Percentiles rank a stretch among this genome's conserved stretches.
Conservation (phyloP, 2,329 filamentous ascomycete genomes). For the Stachybotrys chlorohalonatus region DNA sequence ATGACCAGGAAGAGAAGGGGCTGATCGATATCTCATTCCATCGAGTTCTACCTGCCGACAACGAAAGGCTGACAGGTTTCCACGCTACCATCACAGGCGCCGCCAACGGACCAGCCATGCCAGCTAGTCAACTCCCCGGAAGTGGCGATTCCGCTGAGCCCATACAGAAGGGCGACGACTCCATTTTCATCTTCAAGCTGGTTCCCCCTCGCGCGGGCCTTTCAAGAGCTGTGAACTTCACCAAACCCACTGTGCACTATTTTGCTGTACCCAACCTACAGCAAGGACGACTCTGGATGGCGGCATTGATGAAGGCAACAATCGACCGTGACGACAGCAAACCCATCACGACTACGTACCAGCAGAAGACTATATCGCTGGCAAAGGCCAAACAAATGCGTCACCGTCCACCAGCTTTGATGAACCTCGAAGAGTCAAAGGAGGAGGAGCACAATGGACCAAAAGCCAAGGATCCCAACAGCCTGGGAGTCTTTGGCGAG, state of each 20-base stretch:
- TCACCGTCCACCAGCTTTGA: conserved; percentile 80
- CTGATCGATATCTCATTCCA: conserved; percentile 97
- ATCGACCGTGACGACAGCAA: conserved; percentile 83
- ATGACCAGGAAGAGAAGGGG: conserved; percentile 86
- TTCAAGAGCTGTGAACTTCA: conserved; percentile 90
- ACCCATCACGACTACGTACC: conserved; percentile 82
- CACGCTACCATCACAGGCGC: conserved; percentile 88
- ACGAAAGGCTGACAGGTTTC: conserved; percentile 80
- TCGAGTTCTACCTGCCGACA: conserved; percentile 88
- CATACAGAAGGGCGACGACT: conserved; percentile 47
- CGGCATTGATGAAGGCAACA: conserved; percentile 95
- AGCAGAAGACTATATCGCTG: conserved; percentile 92
- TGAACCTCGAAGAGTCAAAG: conserved; percentile 49
- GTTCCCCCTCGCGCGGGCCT: conserved; percentile 82
- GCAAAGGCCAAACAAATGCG: conserved; percentile 81
- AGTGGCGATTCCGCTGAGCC: conserved; percentile 27
- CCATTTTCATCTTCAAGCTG: conserved; percentile 97
- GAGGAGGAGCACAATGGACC: conserved; percentile 17
- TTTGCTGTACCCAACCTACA: conserved; percentile 90
- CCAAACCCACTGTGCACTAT: conserved; percentile 93
- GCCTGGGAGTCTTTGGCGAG: conserved; percentile 34
- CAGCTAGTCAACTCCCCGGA: conserved; percentile 45
- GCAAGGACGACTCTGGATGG: conserved; percentile 94
- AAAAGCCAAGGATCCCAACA: conserved; percentile 18
- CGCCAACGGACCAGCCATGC: conserved; percentile 34